Evolutionary conservation across 1,139 yeast species (phyloP).

Genomic region (Pichia sp.): DNA sequence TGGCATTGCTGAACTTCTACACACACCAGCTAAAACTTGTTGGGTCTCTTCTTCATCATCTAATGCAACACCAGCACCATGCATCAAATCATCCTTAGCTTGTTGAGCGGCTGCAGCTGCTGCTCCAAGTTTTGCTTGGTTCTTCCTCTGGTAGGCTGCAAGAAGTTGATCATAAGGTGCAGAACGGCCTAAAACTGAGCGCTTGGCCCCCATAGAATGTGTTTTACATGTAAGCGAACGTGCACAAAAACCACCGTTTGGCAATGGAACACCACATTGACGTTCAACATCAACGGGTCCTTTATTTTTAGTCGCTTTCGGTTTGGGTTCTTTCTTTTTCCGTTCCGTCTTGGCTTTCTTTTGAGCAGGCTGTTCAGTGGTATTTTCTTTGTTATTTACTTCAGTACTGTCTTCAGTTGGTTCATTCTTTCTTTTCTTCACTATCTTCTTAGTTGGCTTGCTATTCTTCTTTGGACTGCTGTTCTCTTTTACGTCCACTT

Average conservation of each 20-base stretch:
- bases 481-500: neutral
- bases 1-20: slow-evolving; percentile 75
- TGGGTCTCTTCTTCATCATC: slow-evolving; percentile 92
- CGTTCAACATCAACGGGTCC: slow-evolving; percentile 90
- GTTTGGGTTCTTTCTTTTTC: slow-evolving; percentile 34
- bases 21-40: slow-evolving; percentile 87
- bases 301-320: slow-evolving; percentile 47
- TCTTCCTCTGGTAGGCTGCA: slow-evolving; percentile 86
- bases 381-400: neutral
- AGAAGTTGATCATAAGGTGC: slow-evolving; percentile 86
- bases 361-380: slow-evolving; percentile 17
- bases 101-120: slow-evolving; percentile 65
- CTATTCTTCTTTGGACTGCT: slow-evolving; percentile 19
- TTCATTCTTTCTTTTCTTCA: slow-evolving; percentile 13
- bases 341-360: slow-evolving; percentile 35
- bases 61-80: slow-evolving; percentile 38
- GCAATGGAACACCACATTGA: slow-evolving; percentile 93
- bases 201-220: slow-evolving; percentile 96
- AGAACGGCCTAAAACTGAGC: slow-evolving; percentile 90
- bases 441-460: slow-evolving; percentile 21
- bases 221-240: slow-evolving; percentile 94
- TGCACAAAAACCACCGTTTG: slow-evolving; percentile 92
- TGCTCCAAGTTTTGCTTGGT: slow-evolving; percentile 86
- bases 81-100: slow-evolving; percentile 41
- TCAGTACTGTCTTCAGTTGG: neutral